These are phyloP conservation scores for Lolium multiflorum DNA, from an alignment of 176 grass and related monocot genomes.

Conservation along the genomic window DNA sequence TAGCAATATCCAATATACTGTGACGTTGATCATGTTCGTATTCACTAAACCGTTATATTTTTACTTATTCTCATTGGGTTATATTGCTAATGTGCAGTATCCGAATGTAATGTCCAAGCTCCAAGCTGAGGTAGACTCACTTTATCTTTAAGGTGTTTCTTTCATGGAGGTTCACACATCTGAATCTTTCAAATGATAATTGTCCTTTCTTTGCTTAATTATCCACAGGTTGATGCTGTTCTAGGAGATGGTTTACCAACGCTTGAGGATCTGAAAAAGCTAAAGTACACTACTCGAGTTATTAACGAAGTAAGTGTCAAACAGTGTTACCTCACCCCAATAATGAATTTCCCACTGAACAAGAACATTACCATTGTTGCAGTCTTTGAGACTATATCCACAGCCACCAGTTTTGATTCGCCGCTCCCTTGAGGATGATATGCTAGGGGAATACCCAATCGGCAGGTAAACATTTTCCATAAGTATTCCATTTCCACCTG, in stretches of 20 bases:
- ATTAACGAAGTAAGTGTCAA: constrained; percentile 87
- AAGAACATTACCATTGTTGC: constrained; percentile 39
- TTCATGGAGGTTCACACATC: not conserved
- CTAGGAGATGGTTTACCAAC: constrained; percentile 80
- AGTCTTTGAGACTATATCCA: constrained; percentile 96
- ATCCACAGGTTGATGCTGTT: constrained; percentile 77
- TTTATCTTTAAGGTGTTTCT: constrained; percentile 36
- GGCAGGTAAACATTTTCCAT: constrained; percentile 57
- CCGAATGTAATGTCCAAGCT: constrained; percentile 86
- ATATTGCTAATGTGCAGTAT: constrained; percentile 60
- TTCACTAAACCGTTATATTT: not conserved
- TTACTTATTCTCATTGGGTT: not conserved
- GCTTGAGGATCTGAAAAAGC: constrained; percentile 87
- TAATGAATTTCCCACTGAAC: not conserved
- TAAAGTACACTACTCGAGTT: constrained; percentile 89
- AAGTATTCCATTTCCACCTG: not conserved
- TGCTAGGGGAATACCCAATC: constrained; percentile 86
- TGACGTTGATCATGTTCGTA: not conserved
- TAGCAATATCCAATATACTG: not conserved
- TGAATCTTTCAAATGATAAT: constrained; percentile 4
- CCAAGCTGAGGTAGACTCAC: constrained; percentile 79
- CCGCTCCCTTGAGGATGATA: constrained; percentile 86
- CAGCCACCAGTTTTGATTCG: constrained; percentile 96
- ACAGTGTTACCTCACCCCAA: not conserved
- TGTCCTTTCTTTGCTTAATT: constrained; percentile 31